These are phyloP conservation scores for Dentiscutata heterogama DNA, from an alignment of 371 early-diverging fungal genomes.

Conservation along the genomic window DNA sequence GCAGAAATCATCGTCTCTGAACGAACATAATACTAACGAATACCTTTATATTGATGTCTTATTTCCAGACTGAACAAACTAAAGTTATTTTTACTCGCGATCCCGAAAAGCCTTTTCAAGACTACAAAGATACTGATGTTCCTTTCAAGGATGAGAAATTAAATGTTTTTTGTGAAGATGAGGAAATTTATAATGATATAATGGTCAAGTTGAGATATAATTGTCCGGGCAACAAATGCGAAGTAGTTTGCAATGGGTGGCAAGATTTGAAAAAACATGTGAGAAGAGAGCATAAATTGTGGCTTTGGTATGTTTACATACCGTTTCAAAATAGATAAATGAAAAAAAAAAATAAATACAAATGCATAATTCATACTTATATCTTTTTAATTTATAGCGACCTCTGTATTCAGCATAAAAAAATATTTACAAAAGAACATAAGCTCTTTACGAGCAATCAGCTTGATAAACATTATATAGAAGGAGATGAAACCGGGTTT, in stretches of 20 bases:
- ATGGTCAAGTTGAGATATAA: conserved; percentile 80
- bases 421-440: conserved; percentile 92
- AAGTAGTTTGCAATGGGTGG: conserved; percentile 78
- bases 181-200: conserved; percentile 77
- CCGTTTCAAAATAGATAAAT: too few relatives aligned
- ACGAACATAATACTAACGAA: conserved; percentile 1
- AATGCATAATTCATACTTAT: not conserved
- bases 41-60: not conserved
- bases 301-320: conserved; percentile 74
- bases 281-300: conserved; percentile 74
- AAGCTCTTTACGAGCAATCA: conserved; percentile 75
- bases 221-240: conserved; percentile 87
- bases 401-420: conserved; percentile 84
- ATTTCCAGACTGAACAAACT: conserved; percentile 69
- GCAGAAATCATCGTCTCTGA: too few relatives aligned
- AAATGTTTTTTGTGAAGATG: conserved; percentile 78
- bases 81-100: conserved; percentile 80
- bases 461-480: conserved; percentile 74
- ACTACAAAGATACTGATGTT: conserved; percentile 58
- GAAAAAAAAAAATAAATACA: not conserved
- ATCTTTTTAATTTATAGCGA: conserved; percentile 64
- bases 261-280: conserved; percentile 84
- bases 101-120: conserved; percentile 65
- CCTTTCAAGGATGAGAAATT: conserved; percentile 73
- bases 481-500: conserved; percentile 72